Percentiles rank a stretch among this genome's conserved stretches.
Conservation (phyloP, 2,329 filamentous ascomycete species). For the Paecilomyces sp. region DNA sequence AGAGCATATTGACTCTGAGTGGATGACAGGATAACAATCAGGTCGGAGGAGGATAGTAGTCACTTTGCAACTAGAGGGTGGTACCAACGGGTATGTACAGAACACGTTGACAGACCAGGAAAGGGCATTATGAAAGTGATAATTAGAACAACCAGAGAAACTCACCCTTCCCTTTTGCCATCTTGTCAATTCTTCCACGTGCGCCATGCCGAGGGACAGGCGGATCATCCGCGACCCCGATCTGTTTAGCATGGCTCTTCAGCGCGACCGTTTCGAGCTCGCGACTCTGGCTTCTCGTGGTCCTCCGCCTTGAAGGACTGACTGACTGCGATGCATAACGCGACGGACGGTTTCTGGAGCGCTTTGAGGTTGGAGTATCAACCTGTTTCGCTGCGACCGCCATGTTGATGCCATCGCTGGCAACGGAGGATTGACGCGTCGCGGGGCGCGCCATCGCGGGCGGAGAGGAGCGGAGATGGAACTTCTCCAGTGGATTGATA, state of each 20-base stretch:
- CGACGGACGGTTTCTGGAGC: neutral
- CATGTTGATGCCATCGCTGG: neutral
- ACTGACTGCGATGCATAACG: neutral
- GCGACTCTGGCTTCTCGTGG: slow-evolving; percentile 33
- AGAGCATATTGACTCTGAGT: neutral
- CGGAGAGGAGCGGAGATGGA: neutral
- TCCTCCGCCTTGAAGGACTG: slow-evolving; percentile 11
- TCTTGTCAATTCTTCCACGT: neutral
- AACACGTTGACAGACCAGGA: neutral
- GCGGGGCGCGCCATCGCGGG: neutral
- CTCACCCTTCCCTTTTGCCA: neutral
- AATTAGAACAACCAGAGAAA: neutral
- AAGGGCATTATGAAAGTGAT: neutral
- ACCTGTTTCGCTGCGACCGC: neutral
- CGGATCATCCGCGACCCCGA: neutral
- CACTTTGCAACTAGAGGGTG: neutral
- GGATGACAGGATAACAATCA: neutral
- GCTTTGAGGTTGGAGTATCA: neutral
- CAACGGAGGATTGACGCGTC: neutral
- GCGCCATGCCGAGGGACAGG: neutral
- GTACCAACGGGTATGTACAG: neutral
- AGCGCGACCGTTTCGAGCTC: slow-evolving; percentile 16
- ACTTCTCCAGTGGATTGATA: neutral
- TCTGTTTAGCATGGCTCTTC: slow-evolving; percentile 1
- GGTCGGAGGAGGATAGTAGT: neutral